phyloP scores from a whole-genome alignment of 768 basidiomycete species.

The Royoungia palumana region DNA sequence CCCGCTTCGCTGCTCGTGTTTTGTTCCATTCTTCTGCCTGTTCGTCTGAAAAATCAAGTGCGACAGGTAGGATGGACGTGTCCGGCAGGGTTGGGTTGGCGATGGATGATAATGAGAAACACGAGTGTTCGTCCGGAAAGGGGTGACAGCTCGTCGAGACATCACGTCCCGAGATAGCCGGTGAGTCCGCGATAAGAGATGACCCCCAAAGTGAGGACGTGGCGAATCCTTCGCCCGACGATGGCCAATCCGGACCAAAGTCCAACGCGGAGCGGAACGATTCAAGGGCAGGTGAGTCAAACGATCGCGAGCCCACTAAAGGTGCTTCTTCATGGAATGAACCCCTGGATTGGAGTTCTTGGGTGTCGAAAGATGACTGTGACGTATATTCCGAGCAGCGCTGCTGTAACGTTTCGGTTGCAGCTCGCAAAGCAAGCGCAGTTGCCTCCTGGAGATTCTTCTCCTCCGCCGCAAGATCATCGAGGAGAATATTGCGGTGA shows the following conservation, averaged over 20 bases:
- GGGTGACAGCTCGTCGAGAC: slow-evolving; percentile 32
- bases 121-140: slow-evolving; percentile 26
- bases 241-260: slow-evolving; percentile 47
- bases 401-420: slow-evolving; percentile 60
- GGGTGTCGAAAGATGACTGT: slow-evolving; percentile 37
- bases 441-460: slow-evolving; percentile 64
- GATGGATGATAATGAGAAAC: slow-evolving; percentile 19
- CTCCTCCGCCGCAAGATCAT: slow-evolving; percentile 73
- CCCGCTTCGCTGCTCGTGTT: slow-evolving; percentile 80
- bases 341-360: slow-evolving; percentile 19
- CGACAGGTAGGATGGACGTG: slow-evolving; percentile 36
- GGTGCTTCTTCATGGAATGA: slow-evolving; percentile 12
- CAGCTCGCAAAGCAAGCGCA: slow-evolving; percentile 68
- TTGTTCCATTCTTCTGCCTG: slow-evolving; percentile 88
- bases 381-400: slow-evolving; percentile 31
- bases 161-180: slow-evolving; percentile 28
- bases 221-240: slow-evolving; percentile 38
- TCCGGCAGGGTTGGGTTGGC: slow-evolving; percentile 21
- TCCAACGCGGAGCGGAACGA: slow-evolving; percentile 72
- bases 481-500: slow-evolving; percentile 68
- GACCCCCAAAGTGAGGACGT: slow-evolving; percentile 31
- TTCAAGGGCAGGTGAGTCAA: slow-evolving; percentile 48
- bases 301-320: slow-evolving; percentile 20
- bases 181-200: slow-evolving; percentile 36
- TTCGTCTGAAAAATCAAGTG: slow-evolving; percentile 51